Base-by-base conservation (phyloP, 1,139 yeast species). In the Geotrichum phurueaensis region DNA sequence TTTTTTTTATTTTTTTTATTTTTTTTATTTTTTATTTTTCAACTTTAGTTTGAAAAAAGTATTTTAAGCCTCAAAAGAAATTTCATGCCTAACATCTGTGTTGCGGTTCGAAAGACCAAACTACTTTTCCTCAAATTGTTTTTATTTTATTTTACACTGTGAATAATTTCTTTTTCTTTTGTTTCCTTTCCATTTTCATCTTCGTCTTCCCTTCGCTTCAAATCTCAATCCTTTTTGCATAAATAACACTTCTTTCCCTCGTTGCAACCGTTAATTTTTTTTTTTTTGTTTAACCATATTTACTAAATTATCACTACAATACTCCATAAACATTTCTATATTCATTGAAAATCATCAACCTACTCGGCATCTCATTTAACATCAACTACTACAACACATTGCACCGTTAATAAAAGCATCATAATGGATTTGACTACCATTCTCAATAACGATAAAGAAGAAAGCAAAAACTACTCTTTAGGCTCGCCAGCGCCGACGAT, bases 401-500 rank as follows among this genome's bases (percentile, higher is more conserved):
- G 18, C 39, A 47, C 48, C 36, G 48, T 36, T 23, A 47, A 51
- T 15, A n/a, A 13, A 29, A 9, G 2, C 12, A 27, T 31, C 52
- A 52, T n/a, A 7, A 65, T 66, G 68, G 68, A 66, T 36, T 61
- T 66, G 45, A 62, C 63, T 25, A 62, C 62, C 2, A 66, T 66
- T 43, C 65, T 66, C 49, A 66, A 66, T 53, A 62, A 62, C 48
- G 64, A 63, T 20, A 25, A 39, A n/a, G 56, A 54, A 22, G 45
- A 23, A 22, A 53, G 25, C 36, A 53, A 43, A 36, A 31, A 18
- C 15, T 20, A 36, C 13, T 10, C 56, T 36, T 47, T 39, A 39
- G 20, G 18, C 20, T 13, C 45, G n/a, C n/a, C 18, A 39, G 20
- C 43, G 22, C n/a, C 25, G 45, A 15, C 53, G 1, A 43, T 12